Evolutionary conservation across 306 rosid species (phyloP).

Genomic region (Cyamopsis tetragonoloba): DNA sequence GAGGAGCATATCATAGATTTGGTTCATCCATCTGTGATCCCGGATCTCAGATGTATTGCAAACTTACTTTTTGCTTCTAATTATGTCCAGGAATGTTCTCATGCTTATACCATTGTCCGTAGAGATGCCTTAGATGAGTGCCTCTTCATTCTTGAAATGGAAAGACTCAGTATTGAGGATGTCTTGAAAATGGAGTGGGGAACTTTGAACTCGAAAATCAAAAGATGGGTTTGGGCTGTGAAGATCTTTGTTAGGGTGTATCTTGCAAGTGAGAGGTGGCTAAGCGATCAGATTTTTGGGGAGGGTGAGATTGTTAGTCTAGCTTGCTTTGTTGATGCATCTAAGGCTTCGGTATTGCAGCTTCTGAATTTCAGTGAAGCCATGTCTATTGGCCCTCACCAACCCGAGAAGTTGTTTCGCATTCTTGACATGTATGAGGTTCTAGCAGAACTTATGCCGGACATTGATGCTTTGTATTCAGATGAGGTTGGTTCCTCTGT

Average conservation of each 20-base stretch:
- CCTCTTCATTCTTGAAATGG: slow-evolving; percentile 69
- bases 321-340: slow-evolving; percentile 69
- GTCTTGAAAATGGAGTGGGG: slow-evolving; percentile 77
- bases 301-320: slow-evolving; percentile 47
- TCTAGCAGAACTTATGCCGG: slow-evolving; percentile 62
- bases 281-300: slow-evolving; percentile 69
- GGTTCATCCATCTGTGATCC: slow-evolving; percentile 58
- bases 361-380: slow-evolving; percentile 89
- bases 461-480: slow-evolving; percentile 54
- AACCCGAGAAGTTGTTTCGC: slow-evolving; percentile 75
- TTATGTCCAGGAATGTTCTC: slow-evolving; percentile 70
- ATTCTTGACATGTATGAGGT: slow-evolving; percentile 95
- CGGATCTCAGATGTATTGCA: slow-evolving; percentile 64
- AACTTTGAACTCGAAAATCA: slow-evolving; percentile 66
- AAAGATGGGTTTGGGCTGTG: slow-evolving; percentile 78
- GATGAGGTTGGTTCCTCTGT: slow-evolving; percentile 70
- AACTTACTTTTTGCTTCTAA: slow-evolving; percentile 63
- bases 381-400: slow-evolving; percentile 87
- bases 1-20: slow-evolving; percentile 68
- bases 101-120: slow-evolving; percentile 59
- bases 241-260: slow-evolving; percentile 81
- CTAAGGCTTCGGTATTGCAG: slow-evolving; percentile 82
- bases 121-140: slow-evolving; percentile 86
- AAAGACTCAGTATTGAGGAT: slow-evolving; percentile 82
- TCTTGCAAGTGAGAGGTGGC: slow-evolving; percentile 82